Base-by-base conservation (phyloP, 768 basidiomycete genomes). In the Panellus pusillus region DNA sequence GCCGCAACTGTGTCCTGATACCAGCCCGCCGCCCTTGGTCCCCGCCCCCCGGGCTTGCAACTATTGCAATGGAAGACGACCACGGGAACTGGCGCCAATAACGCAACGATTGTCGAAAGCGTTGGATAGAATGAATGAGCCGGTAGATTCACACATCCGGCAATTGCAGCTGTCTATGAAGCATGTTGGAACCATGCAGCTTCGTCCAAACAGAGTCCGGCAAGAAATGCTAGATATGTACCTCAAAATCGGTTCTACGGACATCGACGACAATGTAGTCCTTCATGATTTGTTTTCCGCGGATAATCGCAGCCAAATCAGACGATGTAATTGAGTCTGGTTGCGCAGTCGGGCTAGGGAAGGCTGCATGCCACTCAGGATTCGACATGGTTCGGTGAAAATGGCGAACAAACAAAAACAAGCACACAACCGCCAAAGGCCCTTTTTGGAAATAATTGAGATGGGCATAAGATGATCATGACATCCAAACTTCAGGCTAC, bases 401-500 rank as follows among this genome's bases (percentile, higher is more conserved):
- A 24, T 19, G 3, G 14, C 14, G 17, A 17, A 18, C 13, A 42
- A 42, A 24, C n/a, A 32, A 13, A 24, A 24, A 19, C 44, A 52
- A 44, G 37, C 37, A 19, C 17, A 44, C 50, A 18, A 52, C 24
- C 50, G 42, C 43, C n/a, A n/a, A 3, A n/a, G 27, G 1, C 42
- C 50, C 11, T 1, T 24, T 42, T 42, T 32, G 41, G 49, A 15
- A 50, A 50, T 41, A 24, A 24, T 24, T 6, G 6, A 2, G 24
- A 3, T 24, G 24, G 3, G 24, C 24, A 24, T 24, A 24, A 24
- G 24, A 24, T 24, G 24, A 24, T 2, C 6, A 35, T 35, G 13
- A 31, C 9, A 17, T 18, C 29, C 18, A 37, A 37, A n/a, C 36
- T 13, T 37, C 36, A n/a, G 7, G 24, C 36, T 40, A 87, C 63